A percentile compares a stretch with the other conserved stretches of the same genome.
Conservation (phyloP, 495 filamentous ascomycete species). For the Xylaria nigripes region DNA sequence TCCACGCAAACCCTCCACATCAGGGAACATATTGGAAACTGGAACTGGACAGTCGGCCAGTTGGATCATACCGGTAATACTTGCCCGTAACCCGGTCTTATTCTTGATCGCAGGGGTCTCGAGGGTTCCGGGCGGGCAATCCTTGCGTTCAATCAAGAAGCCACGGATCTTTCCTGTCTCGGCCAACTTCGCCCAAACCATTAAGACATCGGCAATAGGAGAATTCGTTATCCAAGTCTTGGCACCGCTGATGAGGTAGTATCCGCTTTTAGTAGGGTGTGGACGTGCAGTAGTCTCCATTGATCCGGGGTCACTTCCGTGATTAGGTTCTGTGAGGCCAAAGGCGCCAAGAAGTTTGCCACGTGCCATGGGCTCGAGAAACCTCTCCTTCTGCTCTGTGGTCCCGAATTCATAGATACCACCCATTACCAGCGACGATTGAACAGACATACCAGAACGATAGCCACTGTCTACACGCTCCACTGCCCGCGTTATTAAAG, state of each 20-base stretch:
- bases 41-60: constrained; percentile 85
- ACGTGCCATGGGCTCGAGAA: constrained; percentile 74
- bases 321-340: constrained; percentile 93
- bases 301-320: constrained; percentile 90
- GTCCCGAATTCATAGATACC: constrained; percentile 93
- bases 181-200: constrained; percentile 92
- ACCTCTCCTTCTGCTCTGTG: constrained; percentile 80
- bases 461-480: constrained; percentile 96
- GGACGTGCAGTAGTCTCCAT: constrained; percentile 87
- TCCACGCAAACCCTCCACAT: constrained; percentile 77
- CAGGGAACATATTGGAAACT: constrained; percentile 86
- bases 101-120: constrained; percentile 92
- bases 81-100: constrained; percentile 88
- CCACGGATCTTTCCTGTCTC: constrained; percentile 91
- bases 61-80: constrained; percentile 96
- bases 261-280: constrained; percentile 82
- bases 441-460: constrained; percentile 91
- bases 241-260: constrained; percentile 68
- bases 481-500: constrained; percentile 90
- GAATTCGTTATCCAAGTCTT: constrained; percentile 99
- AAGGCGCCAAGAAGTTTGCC: constrained; percentile 87
- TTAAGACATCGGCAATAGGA: constrained; percentile 80
- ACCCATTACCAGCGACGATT: constrained; percentile 91
- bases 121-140: constrained; percentile 77
- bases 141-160: constrained; percentile 74